Conservation (phyloP, 2,329 filamentous ascomycete genomes). For the Colletotrichum tofieldiae region DNA sequence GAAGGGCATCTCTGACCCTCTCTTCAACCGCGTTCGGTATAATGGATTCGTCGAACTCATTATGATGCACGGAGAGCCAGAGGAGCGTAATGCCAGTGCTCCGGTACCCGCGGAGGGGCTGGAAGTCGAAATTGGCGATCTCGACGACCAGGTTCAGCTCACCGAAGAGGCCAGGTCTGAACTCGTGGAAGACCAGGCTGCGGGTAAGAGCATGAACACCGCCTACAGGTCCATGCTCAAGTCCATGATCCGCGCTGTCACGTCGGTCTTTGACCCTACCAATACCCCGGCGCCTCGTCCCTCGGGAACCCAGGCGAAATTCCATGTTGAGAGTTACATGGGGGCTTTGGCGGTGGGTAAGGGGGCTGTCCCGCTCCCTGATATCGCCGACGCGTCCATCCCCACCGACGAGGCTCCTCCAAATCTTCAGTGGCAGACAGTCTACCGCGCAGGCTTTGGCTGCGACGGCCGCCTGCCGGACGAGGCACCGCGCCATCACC, state of each 20-base stretch:
- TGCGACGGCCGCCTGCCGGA: slow-evolving; percentile 74
- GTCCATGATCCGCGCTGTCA: slow-evolving; percentile 63
- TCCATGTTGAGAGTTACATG: slow-evolving; percentile 64
- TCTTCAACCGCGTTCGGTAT: slow-evolving; percentile 86
- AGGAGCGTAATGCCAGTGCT: slow-evolving; percentile 48
- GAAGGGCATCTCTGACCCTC: slow-evolving; percentile 83
- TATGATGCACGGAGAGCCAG: slow-evolving; percentile 65
- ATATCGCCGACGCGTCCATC: slow-evolving; percentile 71
- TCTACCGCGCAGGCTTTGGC: slow-evolving; percentile 80
- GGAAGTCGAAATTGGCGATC: slow-evolving; percentile 39
- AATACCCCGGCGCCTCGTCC: slow-evolving; percentile 50
- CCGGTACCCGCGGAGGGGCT: slow-evolving; percentile 22
- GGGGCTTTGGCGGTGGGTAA: slow-evolving; percentile 65
- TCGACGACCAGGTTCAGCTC: slow-evolving; percentile 38
- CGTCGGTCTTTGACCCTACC: slow-evolving; percentile 60
- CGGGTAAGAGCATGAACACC: slow-evolving; percentile 40
- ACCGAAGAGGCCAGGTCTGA: slow-evolving; percentile 34
- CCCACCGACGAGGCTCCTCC: slow-evolving; percentile 54
- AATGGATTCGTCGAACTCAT: slow-evolving; percentile 81
- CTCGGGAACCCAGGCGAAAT: slow-evolving; percentile 46
- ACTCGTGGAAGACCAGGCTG: slow-evolving; percentile 46
- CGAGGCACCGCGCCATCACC: slow-evolving; percentile 70
- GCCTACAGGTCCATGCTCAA: slow-evolving; percentile 62
- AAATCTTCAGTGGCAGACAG: slow-evolving; percentile 76
- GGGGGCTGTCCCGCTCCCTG: slow-evolving; percentile 80